A percentile compares a stretch with the other conserved stretches of the same genome.
These are phyloP conservation scores for Daldinia bambusicola DNA, from an alignment of 495 filamentous ascomycete species.

Conservation along the genomic window DNA sequence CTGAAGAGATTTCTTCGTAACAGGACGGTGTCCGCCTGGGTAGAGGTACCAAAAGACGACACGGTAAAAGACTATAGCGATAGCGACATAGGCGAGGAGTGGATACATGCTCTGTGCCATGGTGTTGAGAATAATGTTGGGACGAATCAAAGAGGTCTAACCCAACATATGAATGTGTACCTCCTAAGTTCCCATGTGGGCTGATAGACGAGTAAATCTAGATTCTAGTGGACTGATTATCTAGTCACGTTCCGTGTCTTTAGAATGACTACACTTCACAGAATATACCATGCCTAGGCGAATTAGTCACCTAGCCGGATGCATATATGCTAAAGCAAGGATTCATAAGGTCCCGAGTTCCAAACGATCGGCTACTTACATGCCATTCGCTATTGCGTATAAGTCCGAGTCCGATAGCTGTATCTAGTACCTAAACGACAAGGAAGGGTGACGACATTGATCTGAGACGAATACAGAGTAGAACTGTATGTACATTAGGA, in stretches of 20 bases:
- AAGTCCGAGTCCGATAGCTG: not conserved
- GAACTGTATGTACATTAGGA: not conserved
- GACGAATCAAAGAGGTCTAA: not conserved
- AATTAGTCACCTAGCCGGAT: not conserved
- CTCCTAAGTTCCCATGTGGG: too few relatives aligned
- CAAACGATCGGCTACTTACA: not conserved
- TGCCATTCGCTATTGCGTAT: not conserved
- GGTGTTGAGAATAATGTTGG: not conserved
- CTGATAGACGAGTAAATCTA: not conserved
- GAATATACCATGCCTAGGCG: too few relatives aligned
- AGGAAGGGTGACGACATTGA: not conserved
- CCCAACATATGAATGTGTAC: not conserved
- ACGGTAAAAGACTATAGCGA: not conserved
- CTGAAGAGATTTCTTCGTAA: not conserved
- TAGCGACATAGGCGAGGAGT: not conserved
- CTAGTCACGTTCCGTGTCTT: not conserved
- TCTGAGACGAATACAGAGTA: not conserved
- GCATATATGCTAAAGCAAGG: not conserved
- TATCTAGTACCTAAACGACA: not conserved
- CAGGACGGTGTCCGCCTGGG: not conserved
- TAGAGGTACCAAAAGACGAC: not conserved
- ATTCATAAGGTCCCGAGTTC: not conserved
- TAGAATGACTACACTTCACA: too few relatives aligned
- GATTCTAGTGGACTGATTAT: not conserved
- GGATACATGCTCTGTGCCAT: not conserved